Evolutionary conservation across 2,329 filamentous ascomycete species (phyloP).

Genomic region (Ciborinia camelliae): DNA sequence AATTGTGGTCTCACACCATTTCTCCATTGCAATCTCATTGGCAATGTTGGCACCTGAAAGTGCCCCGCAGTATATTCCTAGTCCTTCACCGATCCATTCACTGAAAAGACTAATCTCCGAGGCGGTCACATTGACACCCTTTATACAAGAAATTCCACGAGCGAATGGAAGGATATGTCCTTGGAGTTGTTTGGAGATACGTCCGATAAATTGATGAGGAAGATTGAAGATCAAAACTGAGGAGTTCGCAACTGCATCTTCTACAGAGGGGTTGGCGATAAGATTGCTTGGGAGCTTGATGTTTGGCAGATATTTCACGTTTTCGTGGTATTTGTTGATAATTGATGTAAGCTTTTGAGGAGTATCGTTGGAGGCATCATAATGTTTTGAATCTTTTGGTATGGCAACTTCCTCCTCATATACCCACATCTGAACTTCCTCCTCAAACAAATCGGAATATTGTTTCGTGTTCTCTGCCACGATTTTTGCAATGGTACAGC

Average conservation of each 20-base stretch:
- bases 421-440: constrained; percentile 97
- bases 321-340: constrained; percentile 93
- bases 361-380: constrained; percentile 57
- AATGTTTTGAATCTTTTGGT: constrained; percentile 67
- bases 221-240: constrained; percentile 95
- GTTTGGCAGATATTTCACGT: constrained; percentile 94
- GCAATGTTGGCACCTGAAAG: constrained; percentile 96
- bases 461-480: constrained; percentile 85
- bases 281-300: constrained; percentile 81
- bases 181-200: constrained; percentile 77
- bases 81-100: constrained; percentile 84
- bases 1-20: constrained; percentile 95
- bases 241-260: constrained; percentile 76
- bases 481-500: constrained; percentile 95
- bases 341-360: constrained; percentile 84
- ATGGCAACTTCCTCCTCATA: constrained; percentile 87
- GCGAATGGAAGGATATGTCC: constrained; percentile 91
- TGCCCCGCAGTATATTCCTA: constrained; percentile 95
- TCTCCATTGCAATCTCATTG: constrained; percentile 88
- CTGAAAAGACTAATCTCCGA: constrained; percentile 86
- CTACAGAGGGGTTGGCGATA: constrained; percentile 75
- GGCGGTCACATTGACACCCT: constrained; percentile 90
- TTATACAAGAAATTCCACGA: constrained; percentile 94
- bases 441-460: constrained; percentile 77
- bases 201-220: constrained; percentile 91